Evolutionary conservation across 805 yeast species (phyloP).

Genomic region (Starmerella potacharoeniae): DNA sequence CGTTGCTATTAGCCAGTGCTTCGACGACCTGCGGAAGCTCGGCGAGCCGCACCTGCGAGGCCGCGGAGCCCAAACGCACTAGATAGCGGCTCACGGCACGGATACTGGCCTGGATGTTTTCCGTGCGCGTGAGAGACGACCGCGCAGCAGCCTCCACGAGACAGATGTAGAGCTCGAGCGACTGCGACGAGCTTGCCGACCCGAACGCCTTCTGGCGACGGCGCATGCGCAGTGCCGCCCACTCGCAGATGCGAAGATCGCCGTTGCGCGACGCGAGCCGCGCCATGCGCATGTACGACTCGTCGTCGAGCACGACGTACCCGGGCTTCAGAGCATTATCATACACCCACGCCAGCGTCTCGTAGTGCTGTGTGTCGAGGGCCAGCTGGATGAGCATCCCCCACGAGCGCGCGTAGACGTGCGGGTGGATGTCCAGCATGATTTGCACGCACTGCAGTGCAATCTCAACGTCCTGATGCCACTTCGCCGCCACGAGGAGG

Average conservation of each 20-base stretch:
- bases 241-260: conserved; percentile 24
- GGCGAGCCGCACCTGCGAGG: conserved; percentile 11
- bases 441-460: conserved; percentile 22
- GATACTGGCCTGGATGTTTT: conserved; percentile 10
- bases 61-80: conserved; percentile 20
- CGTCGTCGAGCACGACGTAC: conserved; percentile 26
- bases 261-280: conserved; percentile 24
- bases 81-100: conserved; percentile 20
- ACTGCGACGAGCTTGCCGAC: neutral
- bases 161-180: conserved; percentile 14
- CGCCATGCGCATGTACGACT: conserved; percentile 22
- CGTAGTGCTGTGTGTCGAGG: conserved; percentile 20
- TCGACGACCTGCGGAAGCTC: conserved; percentile 21
- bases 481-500: conserved; percentile 22
- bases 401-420: conserved; percentile 27
- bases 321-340: conserved; percentile 26
- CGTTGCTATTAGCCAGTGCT: conserved; percentile 9
- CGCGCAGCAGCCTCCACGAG: conserved; percentile 22
- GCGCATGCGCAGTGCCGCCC: conserved; percentile 25
- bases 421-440: conserved; percentile 13
- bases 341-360: conserved; percentile 24
- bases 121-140: conserved; percentile 6
- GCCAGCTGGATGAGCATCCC: conserved; percentile 25
- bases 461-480: conserved; percentile 24
- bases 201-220: conserved; percentile 21